A percentile compares a stretch with the other conserved stretches of the same genome.
These are phyloP conservation scores for Myochromella boudieri DNA, from an alignment of 768 basidiomycete genomes.

Conservation along the genomic window DNA sequence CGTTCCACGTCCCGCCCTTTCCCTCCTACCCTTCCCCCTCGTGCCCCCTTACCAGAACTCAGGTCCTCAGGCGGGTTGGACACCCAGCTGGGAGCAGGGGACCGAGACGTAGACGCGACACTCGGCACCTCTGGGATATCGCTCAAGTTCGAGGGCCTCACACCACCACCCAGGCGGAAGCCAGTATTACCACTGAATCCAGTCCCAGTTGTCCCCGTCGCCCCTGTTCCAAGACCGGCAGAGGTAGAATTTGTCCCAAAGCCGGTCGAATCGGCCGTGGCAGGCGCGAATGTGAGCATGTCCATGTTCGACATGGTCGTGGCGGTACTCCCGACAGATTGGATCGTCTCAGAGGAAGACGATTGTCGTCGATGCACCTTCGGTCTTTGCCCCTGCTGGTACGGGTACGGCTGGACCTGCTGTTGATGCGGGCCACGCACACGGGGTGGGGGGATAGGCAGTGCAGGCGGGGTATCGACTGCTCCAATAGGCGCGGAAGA, in stretches of 20 bases:
- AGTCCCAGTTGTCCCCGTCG: neutral
- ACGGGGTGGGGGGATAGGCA: constrained; percentile 7
- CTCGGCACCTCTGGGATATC: constrained; percentile 20
- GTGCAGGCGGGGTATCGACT: constrained; percentile 2
- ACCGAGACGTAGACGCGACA: too few species aligned
- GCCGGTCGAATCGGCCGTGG: too few species aligned
- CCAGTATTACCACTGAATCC: too few species aligned
- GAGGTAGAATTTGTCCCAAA: too few species aligned
- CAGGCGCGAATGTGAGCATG: constrained; percentile 14
- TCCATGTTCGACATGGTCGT: constrained; percentile 15
- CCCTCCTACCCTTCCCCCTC: too few species aligned
- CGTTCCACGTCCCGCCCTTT: constrained; percentile 5
- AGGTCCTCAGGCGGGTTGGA: constrained; percentile 9
- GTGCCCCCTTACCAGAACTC: too few species aligned
- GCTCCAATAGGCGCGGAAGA: neutral
- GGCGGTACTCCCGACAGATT: constrained; percentile 3
- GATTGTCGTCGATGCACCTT: constrained; percentile 13
- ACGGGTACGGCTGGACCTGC: constrained; percentile 17
- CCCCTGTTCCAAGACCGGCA: neutral
- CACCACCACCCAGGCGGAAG: too few species aligned
- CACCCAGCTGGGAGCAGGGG: constrained; percentile 11
- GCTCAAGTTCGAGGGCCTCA: constrained; percentile 11
- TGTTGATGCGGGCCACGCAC: constrained; percentile 4
- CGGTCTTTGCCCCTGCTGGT: neutral
- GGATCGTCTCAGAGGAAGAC: constrained; percentile 14